phyloP scores from a whole-genome alignment of 176 grass and related monocot genomes.

The Tillandsia fasciculata region DNA sequence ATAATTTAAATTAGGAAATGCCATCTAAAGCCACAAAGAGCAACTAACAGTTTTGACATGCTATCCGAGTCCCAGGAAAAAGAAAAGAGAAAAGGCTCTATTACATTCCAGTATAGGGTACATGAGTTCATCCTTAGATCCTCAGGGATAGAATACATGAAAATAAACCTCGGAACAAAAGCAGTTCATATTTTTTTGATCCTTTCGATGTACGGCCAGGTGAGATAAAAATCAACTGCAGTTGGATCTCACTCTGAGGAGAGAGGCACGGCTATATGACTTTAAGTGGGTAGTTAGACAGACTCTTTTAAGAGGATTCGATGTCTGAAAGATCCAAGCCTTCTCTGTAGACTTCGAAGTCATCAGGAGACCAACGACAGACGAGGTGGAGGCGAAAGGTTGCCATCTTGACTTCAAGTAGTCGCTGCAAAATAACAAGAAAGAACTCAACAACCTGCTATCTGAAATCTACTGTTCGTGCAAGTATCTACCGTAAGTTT shows the following conservation, averaged over 20 bases:
- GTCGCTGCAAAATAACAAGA: constrained; percentile 29
- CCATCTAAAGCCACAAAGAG: too few species aligned
- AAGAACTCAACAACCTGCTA: background rate
- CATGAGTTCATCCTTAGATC: too few species aligned
- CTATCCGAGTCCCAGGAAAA: too few species aligned
- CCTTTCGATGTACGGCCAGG: too few species aligned
- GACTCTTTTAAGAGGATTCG: constrained; percentile 39
- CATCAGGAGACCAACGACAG: constrained; percentile 56
- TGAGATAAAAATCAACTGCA: too few species aligned
- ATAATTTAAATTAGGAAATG: too few species aligned
- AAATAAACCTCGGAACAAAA: background rate
- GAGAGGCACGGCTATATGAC: background rate
- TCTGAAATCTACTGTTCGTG: background rate
- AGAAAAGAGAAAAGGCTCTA: too few species aligned
- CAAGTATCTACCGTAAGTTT: too few species aligned
- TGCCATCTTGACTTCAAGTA: constrained; percentile 71
- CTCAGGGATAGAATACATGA: too few species aligned
- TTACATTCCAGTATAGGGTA: too few species aligned
- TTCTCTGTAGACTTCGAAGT: constrained; percentile 77
- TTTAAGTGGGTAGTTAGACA: background rate
- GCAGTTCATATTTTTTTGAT: background rate
- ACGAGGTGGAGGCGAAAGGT: constrained; percentile 75
- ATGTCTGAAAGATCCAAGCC: constrained; percentile 46
- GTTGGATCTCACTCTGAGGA: constrained; percentile 1
- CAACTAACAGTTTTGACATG: too few species aligned